A percentile compares a stretch with the other conserved stretches of the same genome.
Conservation (phyloP, 1,284 basidiomycete species). For the Cryptococcus sp. region DNA sequence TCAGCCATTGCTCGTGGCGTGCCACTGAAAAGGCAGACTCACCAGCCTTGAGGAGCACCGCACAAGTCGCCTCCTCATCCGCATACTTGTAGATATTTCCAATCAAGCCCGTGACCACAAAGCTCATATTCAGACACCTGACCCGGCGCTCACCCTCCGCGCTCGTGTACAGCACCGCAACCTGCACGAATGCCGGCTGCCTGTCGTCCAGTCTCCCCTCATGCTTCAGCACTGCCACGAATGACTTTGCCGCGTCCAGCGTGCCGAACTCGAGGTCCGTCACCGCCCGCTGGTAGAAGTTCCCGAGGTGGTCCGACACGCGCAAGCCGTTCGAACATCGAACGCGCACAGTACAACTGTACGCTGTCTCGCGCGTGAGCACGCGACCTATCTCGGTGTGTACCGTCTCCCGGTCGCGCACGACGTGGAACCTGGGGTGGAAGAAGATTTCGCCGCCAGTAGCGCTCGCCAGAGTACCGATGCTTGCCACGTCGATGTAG, state of each 20-base stretch:
- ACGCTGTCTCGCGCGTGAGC: conserved; percentile 69
- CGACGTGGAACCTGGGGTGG: conserved; percentile 80
- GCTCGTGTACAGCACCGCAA: conserved; percentile 87
- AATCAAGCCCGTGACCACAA: conserved; percentile 77
- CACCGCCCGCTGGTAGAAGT: conserved; percentile 71
- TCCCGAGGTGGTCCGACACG: conserved; percentile 69
- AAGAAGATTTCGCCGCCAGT: conserved; percentile 94
- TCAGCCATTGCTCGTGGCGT: neutral
- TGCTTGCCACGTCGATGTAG: conserved; percentile 82
- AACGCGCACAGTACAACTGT: conserved; percentile 76
- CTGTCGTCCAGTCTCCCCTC: conserved; percentile 66
- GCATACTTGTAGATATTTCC: conserved; percentile 90
- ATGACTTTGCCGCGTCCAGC: conserved; percentile 75
- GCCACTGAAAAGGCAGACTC: conserved; percentile 21
- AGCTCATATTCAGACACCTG: conserved; percentile 76
- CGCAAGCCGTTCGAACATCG: conserved; percentile 83
- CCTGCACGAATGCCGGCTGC: conserved; percentile 78
- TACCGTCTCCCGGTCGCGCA: conserved; percentile 66
- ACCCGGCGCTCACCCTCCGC: conserved; percentile 76
- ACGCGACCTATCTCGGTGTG: conserved; percentile 70
- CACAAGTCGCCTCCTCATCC: conserved; percentile 82
- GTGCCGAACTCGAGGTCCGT: conserved; percentile 78
- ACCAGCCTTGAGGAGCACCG: conserved; percentile 77
- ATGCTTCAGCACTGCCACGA: conserved; percentile 66
- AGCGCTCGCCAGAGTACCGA: conserved; percentile 67